A percentile compares a stretch with the other conserved stretches of the same genome.
phyloP scores from a whole-genome alignment of 2,329 filamentous ascomycete species.

The Purpureocillium takamizusanense region DNA sequence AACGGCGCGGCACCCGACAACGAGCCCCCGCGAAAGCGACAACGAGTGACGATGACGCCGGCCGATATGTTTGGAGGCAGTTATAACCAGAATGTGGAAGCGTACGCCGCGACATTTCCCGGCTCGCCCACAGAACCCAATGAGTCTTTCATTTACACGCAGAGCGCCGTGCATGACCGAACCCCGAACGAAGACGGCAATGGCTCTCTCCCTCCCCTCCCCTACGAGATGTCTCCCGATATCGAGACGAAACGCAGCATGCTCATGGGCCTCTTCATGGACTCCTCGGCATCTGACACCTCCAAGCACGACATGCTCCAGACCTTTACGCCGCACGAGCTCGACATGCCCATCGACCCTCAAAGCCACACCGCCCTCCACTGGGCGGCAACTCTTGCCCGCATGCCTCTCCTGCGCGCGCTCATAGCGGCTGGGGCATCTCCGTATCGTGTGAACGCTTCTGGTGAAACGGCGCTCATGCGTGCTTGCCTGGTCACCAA shows the following conservation, averaged over 20 bases:
- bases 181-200: constrained; percentile 39
- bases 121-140: constrained; percentile 73
- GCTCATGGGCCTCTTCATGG: constrained; percentile 75
- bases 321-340: constrained; percentile 66
- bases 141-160: constrained; percentile 65
- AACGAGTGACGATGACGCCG: constrained; percentile 46
- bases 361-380: constrained; percentile 86
- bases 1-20: constrained; percentile 37
- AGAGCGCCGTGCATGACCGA: constrained; percentile 34
- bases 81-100: constrained; percentile 38
- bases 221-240: constrained; percentile 50
- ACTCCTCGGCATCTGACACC: constrained; percentile 60
- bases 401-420: constrained; percentile 71
- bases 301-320: constrained; percentile 69
- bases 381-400: constrained; percentile 90
- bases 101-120: constrained; percentile 41
- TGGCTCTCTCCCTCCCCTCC: constrained; percentile 56
- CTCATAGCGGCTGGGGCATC: constrained; percentile 79
- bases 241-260: constrained; percentile 73
- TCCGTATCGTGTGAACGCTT: constrained; percentile 78
- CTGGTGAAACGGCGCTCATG: constrained; percentile 88
- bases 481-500: constrained; percentile 90
- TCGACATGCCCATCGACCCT: constrained; percentile 87
- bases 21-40: constrained; percentile 79
- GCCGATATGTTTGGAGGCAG: constrained; percentile 47